Evolutionary conservation across 2,329 filamentous ascomycete species (phyloP), one percentile per base, ranked within the genome.

Genomic region (Dactylellina sp.): DNA sequence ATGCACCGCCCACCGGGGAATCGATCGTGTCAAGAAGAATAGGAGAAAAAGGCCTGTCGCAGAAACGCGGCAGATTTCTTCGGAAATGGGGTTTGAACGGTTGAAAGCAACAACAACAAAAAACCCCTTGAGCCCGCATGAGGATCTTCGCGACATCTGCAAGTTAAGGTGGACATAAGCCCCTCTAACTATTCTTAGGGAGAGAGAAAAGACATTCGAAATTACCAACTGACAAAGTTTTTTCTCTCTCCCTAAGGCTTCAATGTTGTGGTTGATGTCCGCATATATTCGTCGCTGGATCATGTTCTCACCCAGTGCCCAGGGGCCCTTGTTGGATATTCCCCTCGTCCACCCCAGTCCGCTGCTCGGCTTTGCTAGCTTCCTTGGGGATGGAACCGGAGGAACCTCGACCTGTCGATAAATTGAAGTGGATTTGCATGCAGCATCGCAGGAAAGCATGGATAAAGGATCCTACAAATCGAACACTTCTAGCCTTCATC

Each of bases 391-490:
- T 52, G 63, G 63, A 49, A 44, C 50, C 42, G 63, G 63, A 56
- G 70, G 35, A 66, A 62, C 66, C 50, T 64, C 49, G 32, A 63
- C 52, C 37, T 52, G 37, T 59, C 60, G 32, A 66, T 56, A 66
- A 66, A 74, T 66, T 66, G 62, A 53, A 74, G 61, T 74, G 70
- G 70, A 74, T 50, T 46, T 55, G 70, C 70, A 74, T 74, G 70
- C 70, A 72, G 52, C 44, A 59, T 71, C 59, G 37, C 59, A 64
- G 40, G 49, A 57, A 50, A 47, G 42, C 52, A 60, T 64, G 68
- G 52, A 32, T 37, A 20, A 7, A n/a, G 42, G n/a, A 46, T 46
- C 46, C 46, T 25, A 5, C 46, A 22, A 44, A 52, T 53, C 55
- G 64, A 50, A 71, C 50, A 28, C 46, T 28, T 52, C 32, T 25